Percentiles rank a stretch among this genome's conserved stretches.
These are phyloP conservation scores for Sarocladium oryzae DNA, from an alignment of 2,329 filamentous ascomycete genomes.

Conservation along the genomic window DNA sequence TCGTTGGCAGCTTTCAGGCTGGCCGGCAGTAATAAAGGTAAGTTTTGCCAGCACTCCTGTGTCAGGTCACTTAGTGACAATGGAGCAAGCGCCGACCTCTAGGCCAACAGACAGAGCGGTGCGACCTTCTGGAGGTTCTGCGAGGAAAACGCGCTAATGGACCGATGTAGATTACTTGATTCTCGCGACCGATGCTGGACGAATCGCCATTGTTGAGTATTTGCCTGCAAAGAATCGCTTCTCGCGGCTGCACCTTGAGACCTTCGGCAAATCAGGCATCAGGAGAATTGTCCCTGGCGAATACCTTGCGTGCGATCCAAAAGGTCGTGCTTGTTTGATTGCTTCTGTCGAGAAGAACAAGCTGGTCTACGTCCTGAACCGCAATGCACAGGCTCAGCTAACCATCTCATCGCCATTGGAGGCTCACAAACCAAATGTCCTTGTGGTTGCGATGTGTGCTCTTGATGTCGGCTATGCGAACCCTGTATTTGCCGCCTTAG, in stretches of 20 bases:
- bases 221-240: constrained; percentile 80
- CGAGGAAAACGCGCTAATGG: not conserved
- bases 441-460: constrained; percentile 82
- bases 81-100: constrained; percentile 22
- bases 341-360: constrained; percentile 98
- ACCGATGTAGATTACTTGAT: constrained; percentile 77
- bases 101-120: constrained; percentile 1
- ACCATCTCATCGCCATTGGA: constrained; percentile 96
- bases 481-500: constrained; percentile 89
- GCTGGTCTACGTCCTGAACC: constrained; percentile 95
- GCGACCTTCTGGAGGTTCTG: not conserved
- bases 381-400: constrained; percentile 88
- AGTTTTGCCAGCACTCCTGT: constrained; percentile 36
- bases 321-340: constrained; percentile 89
- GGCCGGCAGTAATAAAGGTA: constrained; percentile 94
- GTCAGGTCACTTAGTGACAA: constrained; percentile 62
- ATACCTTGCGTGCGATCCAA: constrained; percentile 91
- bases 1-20: constrained; percentile 83
- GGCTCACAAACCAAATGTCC: constrained; percentile 84
- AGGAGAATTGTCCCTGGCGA: constrained; percentile 91
- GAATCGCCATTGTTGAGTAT: constrained; percentile 92
- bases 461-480: constrained; percentile 96
- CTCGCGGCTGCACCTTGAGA: constrained; percentile 86
- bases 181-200: constrained; percentile 89
- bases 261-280: constrained; percentile 94